phyloP scores from a whole-genome alignment of 176 grass and related monocot genomes.

The Zoysia pacifica region DNA sequence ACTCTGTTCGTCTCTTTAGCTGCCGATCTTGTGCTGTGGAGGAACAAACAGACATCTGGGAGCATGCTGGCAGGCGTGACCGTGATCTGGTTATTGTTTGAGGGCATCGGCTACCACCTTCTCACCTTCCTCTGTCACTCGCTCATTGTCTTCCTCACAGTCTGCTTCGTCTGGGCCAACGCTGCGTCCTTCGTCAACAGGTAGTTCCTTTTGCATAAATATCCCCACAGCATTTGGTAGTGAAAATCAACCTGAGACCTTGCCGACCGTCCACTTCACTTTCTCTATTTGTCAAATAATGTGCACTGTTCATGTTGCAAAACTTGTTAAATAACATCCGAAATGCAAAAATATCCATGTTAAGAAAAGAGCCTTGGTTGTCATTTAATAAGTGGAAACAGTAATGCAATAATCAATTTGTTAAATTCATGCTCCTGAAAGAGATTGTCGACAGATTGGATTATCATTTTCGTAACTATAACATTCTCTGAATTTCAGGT shows the following conservation, averaged over 20 bases:
- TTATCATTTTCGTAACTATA: background rate
- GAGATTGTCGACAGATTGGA: background rate
- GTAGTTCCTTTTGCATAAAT: conserved; percentile 18
- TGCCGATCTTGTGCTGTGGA: conserved; percentile 90
- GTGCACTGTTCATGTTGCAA: background rate
- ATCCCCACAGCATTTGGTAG: background rate
- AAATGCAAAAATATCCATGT: background rate
- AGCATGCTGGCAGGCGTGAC: conserved; percentile 75
- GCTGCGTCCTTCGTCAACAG: conserved; percentile 68
- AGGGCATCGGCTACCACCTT: conserved; percentile 86
- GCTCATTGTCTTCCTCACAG: conserved; percentile 63
- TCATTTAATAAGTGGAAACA: background rate
- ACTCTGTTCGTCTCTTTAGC: conserved; percentile 40
- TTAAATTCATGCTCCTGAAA: background rate
- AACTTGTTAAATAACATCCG: background rate
- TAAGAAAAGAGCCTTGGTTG: background rate
- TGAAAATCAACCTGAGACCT: background rate
- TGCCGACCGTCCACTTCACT: background rate
- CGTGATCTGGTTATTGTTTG: conserved; percentile 86
- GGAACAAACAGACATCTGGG: conserved; percentile 72
- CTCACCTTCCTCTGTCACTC: conserved; percentile 77
- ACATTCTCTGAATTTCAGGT: conserved; percentile 39
- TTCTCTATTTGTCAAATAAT: background rate
- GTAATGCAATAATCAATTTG: background rate
- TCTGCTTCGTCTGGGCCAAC: conserved; percentile 73